These are phyloP conservation scores for Salix dunnii DNA, from an alignment of 345 rosid species.

Conservation along the genomic window DNA sequence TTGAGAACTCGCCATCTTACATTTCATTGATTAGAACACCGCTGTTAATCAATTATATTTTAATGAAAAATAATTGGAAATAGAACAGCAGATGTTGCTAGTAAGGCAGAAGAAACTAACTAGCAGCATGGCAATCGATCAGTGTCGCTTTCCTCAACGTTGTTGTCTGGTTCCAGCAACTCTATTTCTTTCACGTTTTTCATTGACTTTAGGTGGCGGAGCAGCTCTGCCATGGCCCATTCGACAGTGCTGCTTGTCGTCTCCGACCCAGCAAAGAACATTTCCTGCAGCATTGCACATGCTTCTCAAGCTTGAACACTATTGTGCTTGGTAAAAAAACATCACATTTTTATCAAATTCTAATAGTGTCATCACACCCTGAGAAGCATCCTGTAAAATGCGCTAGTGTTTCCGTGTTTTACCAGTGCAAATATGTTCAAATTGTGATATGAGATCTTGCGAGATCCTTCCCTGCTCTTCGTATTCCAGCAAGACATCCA, in stretches of 20 bases:
- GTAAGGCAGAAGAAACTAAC: neutral
- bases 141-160: constrained; percentile 19
- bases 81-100: neutral
- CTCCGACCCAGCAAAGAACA: constrained; percentile 23
- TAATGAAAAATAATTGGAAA: neutral
- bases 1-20: neutral
- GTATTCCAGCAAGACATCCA: constrained; percentile 18
- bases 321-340: too few species aligned
- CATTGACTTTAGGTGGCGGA: constrained; percentile 9
- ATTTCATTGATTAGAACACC: too few species aligned
- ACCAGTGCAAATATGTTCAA: constrained; percentile 12
- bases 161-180: neutral
- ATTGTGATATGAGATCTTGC: neutral
- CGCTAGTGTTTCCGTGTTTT: neutral
- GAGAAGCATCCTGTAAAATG: too few species aligned
- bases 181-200: constrained; percentile 7
- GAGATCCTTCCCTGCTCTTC: constrained; percentile 8
- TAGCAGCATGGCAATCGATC: neutral
- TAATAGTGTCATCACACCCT: too few species aligned
- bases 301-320: too few species aligned
- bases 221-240: constrained; percentile 26
- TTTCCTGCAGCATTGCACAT: constrained; percentile 4
- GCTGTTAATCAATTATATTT: too few species aligned
- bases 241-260: constrained; percentile 20
- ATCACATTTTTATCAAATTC: too few species aligned